phyloP scores from a whole-genome alignment of 495 filamentous ascomycete species.

The Trichoderma asperelloides region DNA sequence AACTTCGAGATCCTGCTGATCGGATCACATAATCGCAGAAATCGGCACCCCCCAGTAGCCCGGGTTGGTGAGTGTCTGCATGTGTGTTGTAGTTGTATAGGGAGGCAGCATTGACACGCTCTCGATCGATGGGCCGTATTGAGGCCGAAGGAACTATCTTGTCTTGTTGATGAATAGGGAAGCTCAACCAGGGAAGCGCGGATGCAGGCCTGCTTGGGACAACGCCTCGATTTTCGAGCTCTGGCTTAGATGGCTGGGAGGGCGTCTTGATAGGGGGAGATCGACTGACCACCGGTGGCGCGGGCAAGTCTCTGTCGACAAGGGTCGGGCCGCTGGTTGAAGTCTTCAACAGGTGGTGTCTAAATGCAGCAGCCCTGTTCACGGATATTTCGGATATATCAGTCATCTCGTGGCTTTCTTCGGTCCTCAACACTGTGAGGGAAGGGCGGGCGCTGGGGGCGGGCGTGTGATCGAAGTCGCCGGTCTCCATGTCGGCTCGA shows the following conservation, averaged over 20 bases:
- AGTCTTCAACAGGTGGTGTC: not conserved
- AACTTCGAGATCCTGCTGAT: not conserved
- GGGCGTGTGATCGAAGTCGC: not conserved
- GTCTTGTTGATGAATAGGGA: not conserved
- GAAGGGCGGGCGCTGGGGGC: not conserved
- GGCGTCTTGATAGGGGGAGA: not conserved
- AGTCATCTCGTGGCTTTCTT: not conserved
- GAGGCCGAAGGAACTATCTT: not conserved
- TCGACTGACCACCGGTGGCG: not conserved
- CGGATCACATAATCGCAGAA: not conserved
- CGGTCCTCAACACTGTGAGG: not conserved
- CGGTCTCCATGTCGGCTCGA: not conserved
- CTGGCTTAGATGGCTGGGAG: not conserved
- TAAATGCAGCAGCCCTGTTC: not conserved
- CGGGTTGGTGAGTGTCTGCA: not conserved
- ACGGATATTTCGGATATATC: not conserved
- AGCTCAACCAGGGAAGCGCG: not conserved
- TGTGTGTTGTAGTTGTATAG: not conserved
- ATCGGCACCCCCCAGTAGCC: not conserved
- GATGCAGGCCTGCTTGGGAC: not conserved
- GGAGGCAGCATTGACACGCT: not conserved
- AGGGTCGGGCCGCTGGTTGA: not conserved
- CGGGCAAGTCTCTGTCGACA: constrained; percentile 1
- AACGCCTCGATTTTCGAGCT: not conserved
- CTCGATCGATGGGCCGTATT: constrained; percentile 1